Base-by-base conservation (phyloP, 768 basidiomycete genomes). In the Terana coerulea region DNA sequence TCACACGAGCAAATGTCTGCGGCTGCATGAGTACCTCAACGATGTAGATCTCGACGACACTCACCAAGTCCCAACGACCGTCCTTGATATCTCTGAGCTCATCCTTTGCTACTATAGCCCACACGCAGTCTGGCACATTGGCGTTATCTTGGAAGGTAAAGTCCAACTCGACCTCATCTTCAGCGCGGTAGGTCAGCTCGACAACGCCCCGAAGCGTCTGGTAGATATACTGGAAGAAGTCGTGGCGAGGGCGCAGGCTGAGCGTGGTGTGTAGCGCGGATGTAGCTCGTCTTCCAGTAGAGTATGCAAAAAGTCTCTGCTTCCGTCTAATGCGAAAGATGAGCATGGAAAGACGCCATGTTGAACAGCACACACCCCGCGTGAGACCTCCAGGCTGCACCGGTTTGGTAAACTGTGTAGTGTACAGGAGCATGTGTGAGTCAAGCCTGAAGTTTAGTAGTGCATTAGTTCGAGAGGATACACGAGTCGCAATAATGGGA, bases 231-330 rank as follows among this genome's bases (percentile, higher is more conserved):
- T 89, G 86, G 54, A 87, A 66, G 30, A 89, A 66, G 69, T 95
- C 93, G 68, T 97, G 94, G 64, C 88, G 83, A 53, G 94, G 92
- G 39, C 80, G 73, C 55, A 95, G 77, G 39, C 81, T 74, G 66
- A 94, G 77, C 59, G 88, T 76, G 44, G 88, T 83, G 73, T 95
- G 93, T 47, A 94, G 75, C 26, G 86, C 88, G 24, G 79, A 71
- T 49, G 93, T 64, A 57, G 81, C 83, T 53, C 88, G 86, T 53
- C 94, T 75, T 48, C 94, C 94, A 2, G 92, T 93, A 35, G 91
- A 91, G 70, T 88, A 97, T 63, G 77, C 76, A 73, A 91, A 89
- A 83, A 88, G 70, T 92, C 90, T 3, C 83, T 76, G 59, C 84
- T 74, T 17, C 90, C 91, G 60, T 93, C 91, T 34, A 74, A 50